Evolutionary conservation across 2,329 filamentous ascomycete species (phyloP).

Genomic region (Torrubiellomyces zombiae): DNA sequence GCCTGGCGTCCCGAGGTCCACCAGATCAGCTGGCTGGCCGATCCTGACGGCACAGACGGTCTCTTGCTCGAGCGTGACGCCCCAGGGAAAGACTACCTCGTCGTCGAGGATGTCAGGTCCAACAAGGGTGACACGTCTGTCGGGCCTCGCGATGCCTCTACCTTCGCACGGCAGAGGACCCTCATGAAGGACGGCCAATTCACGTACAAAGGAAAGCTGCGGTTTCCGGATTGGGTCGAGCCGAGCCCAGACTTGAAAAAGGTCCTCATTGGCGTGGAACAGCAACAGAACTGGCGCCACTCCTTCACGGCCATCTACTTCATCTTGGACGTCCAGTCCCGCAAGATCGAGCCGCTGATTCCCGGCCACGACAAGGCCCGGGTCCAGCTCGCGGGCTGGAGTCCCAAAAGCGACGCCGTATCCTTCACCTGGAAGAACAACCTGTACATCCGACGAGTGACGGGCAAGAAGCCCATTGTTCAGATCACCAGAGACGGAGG

Average conservation of each 20-base stretch:
- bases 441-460: constrained; percentile 56
- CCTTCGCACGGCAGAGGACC: constrained; percentile 38
- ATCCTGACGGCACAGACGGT: constrained; percentile 64
- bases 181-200: constrained; percentile 60
- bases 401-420: constrained; percentile 68
- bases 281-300: constrained; percentile 70
- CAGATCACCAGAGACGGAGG: constrained; percentile 80
- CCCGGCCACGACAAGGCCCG: constrained; percentile 45
- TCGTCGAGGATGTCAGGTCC: constrained; percentile 70
- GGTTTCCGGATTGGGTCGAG: constrained; percentile 45
- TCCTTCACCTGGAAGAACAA: constrained; percentile 90
- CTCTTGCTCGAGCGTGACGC: constrained; percentile 59
- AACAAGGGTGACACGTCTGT: constrained; percentile 10
- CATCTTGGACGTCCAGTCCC: constrained; percentile 76
- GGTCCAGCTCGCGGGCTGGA: constrained; percentile 80
- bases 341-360: constrained; percentile 62
- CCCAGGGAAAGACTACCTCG: constrained; percentile 53
- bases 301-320: constrained; percentile 79
- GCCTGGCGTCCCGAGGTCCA: constrained; percentile 48
- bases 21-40: constrained; percentile 60
- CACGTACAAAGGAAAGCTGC: constrained; percentile 33
- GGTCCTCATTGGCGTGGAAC: constrained; percentile 63
- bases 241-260: constrained; percentile 75
- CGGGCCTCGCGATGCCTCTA: constrained; percentile 12
- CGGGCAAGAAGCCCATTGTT: constrained; percentile 35